Conservation (phyloP, 352 stramenopile genomes). For the Phytophthora pisi region DNA sequence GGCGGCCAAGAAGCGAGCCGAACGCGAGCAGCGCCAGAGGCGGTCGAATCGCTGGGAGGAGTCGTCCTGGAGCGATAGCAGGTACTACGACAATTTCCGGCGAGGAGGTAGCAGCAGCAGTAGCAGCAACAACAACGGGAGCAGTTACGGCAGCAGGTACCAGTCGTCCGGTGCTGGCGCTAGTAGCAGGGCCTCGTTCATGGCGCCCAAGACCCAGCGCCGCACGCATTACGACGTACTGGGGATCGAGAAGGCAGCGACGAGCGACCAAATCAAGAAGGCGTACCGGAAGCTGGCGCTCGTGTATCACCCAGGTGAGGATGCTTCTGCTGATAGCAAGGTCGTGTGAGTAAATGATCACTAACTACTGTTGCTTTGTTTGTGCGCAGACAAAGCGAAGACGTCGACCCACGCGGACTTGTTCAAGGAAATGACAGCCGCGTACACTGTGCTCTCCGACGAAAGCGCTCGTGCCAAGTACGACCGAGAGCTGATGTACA, state of each 20-base stretch:
- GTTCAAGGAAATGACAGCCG: constrained; percentile 89
- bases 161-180: constrained; percentile 23
- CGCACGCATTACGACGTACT: constrained; percentile 87
- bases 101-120: constrained; percentile 26
- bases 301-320: constrained; percentile 82
- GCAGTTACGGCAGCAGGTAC: constrained; percentile 15
- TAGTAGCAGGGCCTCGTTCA: constrained; percentile 35
- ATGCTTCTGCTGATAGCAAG: background rate
- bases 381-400: constrained; percentile 73
- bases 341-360: background rate
- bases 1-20: constrained; percentile 48
- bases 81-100: constrained; percentile 59
- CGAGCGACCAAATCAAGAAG: constrained; percentile 84
- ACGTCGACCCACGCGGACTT: constrained; percentile 59
- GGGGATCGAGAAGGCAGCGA: constrained; percentile 59
- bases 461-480: constrained; percentile 59
- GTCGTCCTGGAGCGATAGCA: constrained; percentile 57
- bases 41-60: constrained; percentile 38
- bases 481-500: constrained; percentile 72
- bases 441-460: constrained; percentile 86
- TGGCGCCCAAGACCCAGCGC: constrained; percentile 37
- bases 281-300: constrained; percentile 90
- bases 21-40: constrained; percentile 52
- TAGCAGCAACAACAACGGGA: constrained; percentile 6
- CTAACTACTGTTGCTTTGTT: constrained; percentile 10